These are phyloP conservation scores for Chenopodium quinoa DNA, from an alignment of 148 eudicot species.

Conservation along the genomic window DNA sequence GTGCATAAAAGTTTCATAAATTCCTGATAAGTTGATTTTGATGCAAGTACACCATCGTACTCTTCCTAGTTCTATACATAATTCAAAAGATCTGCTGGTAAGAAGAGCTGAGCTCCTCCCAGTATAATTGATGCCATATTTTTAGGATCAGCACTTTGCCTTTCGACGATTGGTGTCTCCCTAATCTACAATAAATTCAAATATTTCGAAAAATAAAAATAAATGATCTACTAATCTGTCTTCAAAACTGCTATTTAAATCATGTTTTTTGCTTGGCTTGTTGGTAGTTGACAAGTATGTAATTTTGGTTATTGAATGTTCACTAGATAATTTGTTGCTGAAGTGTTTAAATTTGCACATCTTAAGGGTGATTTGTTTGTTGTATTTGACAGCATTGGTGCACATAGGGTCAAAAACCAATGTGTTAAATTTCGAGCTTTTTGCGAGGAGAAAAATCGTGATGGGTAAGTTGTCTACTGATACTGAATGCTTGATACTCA, in stretches of 20 bases:
- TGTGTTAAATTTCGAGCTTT: conserved; percentile 49
- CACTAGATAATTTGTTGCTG: neutral
- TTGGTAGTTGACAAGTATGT: neutral
- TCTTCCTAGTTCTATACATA: neutral
- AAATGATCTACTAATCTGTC: neutral
- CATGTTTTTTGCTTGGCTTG: neutral
- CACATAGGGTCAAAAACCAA: conserved; percentile 48
- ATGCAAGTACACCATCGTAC: no score
- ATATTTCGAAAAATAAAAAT: neutral
- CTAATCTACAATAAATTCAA: conserved; percentile 38
- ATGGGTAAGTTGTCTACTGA: conserved; percentile 45
- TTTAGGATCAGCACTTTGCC: conserved; percentile 56
- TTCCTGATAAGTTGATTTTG: no score
- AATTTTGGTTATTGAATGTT: neutral
- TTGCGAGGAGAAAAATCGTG: conserved; percentile 54
- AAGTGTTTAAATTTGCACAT: neutral
- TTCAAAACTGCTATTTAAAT: no score
- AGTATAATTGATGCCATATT: conserved; percentile 75
- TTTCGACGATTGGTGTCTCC: conserved; percentile 42
- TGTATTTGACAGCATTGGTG: conserved; percentile 51
- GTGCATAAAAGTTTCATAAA: neutral
- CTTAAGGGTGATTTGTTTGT: neutral
- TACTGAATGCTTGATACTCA: neutral
- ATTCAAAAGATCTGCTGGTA: conserved; percentile 44
- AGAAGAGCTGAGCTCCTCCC: conserved; percentile 91